Evolutionary conservation across 2,329 filamentous ascomycete genomes (phyloP), one percentile per base, ranked within the genome.

Genomic region (Venturia pyrina): DNA sequence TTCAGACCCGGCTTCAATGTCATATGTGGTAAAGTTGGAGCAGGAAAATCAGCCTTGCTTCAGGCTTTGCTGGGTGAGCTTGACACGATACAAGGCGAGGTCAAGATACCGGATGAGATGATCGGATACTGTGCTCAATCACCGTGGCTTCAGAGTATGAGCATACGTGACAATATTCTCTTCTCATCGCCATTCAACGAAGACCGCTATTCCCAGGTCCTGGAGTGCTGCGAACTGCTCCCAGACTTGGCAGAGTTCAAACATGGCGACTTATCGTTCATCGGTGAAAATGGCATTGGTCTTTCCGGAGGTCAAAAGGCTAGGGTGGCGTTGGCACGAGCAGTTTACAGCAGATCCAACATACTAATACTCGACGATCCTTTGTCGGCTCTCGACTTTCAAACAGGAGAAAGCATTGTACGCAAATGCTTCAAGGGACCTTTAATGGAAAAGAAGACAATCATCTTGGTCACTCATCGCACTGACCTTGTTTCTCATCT

Each of bases 401-500:
- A 88, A 66, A 89, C 87, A 0, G 86, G 86, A 0, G 84, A 88
- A 67, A 78, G 72, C 7, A 84, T 89, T 57, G 84, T 87, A 3
- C 77, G 78, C 5, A 84, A 82, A 68, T 83, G 84, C 68, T 77
- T 89, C 15, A 75, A 75, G 1, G 85, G 86, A 1, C 78, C 79
- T 1, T 72, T 89, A 41, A 73, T 86, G 65, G 73, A 82, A 67
- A 80, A 75, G 11, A 79, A 86, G 24, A 85, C 79, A 0, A 76
- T 83, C 0, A 78, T 89, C 34, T 76, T 89, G 19, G 85, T 86
- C 21, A 89, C 87, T 0, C 87, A 89, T 76, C 82, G 86, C 1
- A 84, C 81, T 0, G 88, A 93, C 68, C 78, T 96, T 11, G 90
- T 91, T 67, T 83, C 85, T 24, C 81, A 83, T n/a, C 79, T 92